Evolutionary conservation across 1,284 basidiomycete genomes (phyloP).

Genomic region (Ceratobasidium sp.): DNA sequence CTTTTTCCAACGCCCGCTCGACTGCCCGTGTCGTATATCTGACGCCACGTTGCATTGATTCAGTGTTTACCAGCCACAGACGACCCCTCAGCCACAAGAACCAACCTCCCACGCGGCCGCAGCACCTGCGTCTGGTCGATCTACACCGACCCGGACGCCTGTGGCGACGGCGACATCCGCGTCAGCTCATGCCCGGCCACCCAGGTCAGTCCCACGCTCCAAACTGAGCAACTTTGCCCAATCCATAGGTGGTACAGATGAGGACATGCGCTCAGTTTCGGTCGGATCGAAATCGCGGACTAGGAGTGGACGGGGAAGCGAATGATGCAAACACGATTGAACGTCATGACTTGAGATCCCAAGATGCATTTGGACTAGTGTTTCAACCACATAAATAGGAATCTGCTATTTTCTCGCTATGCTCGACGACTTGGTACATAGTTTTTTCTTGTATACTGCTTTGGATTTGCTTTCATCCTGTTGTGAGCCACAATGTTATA

Average conservation of each 20-base stretch:
- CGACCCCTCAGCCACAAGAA: constrained; percentile 38
- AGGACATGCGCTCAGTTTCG: constrained; percentile 30
- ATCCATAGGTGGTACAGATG: not conserved
- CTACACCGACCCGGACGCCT: constrained; percentile 16
- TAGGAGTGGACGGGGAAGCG: constrained; percentile 10
- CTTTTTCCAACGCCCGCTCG: not conserved
- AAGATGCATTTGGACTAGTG: constrained; percentile 15
- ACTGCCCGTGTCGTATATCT: not conserved
- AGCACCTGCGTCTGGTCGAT: constrained; percentile 18
- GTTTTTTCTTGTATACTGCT: constrained; percentile 22
- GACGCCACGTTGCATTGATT: constrained; percentile 22
- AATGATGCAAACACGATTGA: constrained; percentile 23
- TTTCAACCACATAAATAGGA: constrained; percentile 35
- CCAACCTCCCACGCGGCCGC: constrained; percentile 10
- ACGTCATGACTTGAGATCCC: not conserved
- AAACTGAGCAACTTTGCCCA: constrained; percentile 32
- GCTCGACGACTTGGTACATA: constrained; percentile 6
- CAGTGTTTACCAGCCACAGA: constrained; percentile 41
- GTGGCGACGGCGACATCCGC: constrained; percentile 10
- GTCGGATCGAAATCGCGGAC: constrained; percentile 12
- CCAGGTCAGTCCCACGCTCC: constrained; percentile 25
- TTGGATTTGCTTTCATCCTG: constrained; percentile 4
- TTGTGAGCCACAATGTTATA: constrained; percentile 1
- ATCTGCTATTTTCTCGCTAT: constrained; percentile 1
- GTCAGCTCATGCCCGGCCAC: constrained; percentile 3